A percentile compares a stretch with the other conserved stretches of the same genome.
phyloP scores from a whole-genome alignment of 371 early-diverging fungal species.

The Haplosporangium sp. region DNA sequence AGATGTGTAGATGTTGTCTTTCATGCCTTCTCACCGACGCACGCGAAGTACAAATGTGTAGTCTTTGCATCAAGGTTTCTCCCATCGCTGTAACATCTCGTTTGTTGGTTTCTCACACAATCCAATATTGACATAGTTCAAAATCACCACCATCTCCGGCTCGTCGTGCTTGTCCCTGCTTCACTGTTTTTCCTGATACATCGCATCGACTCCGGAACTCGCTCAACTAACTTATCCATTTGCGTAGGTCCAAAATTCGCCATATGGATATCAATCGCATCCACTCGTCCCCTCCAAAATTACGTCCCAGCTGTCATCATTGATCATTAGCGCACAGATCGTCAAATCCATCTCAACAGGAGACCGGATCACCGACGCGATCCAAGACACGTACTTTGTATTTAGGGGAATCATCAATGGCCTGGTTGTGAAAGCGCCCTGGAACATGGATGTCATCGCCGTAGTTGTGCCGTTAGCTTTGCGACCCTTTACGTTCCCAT shows the following conservation, averaged over 20 bases:
- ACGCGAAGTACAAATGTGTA: not conserved
- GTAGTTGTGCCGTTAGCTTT: not conserved
- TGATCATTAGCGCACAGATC: not conserved
- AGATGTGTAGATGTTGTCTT: too few relatives aligned
- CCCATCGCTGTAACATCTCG: not conserved
- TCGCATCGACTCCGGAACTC: not conserved
- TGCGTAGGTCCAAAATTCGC: not conserved
- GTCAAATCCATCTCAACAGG: not conserved
- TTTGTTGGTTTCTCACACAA: not conserved
- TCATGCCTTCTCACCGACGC: not conserved
- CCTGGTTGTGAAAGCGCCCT: not conserved
- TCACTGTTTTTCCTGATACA: not conserved
- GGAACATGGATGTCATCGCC: not conserved
- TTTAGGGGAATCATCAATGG: not conserved
- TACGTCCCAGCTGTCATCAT: not conserved
- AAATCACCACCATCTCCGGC: not conserved
- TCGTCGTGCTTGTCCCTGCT: not conserved
- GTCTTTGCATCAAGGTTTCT: not conserved
- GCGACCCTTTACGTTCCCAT: not conserved
- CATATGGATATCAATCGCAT: not conserved
- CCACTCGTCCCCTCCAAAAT: not conserved
- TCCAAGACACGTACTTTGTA: not conserved
- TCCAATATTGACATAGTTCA: not conserved
- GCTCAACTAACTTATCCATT: not conserved
- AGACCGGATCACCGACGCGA: not conserved